phyloP scores from a whole-genome alignment of 139 green algal genomes.

The Chara braunii region DNA sequence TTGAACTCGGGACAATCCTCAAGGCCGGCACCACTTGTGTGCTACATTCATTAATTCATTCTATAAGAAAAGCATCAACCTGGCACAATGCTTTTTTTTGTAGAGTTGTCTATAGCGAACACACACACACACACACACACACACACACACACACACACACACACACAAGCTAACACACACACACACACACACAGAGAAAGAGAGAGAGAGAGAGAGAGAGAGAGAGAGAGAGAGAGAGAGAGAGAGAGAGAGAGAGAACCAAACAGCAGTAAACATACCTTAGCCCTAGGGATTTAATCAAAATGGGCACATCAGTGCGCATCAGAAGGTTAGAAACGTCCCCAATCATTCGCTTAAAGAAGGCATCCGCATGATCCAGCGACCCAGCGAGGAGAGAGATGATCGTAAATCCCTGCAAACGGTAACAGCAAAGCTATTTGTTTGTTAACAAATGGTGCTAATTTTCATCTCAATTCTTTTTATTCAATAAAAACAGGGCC shows the following conservation, averaged over 20 bases:
- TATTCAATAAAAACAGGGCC: constrained; percentile 3
- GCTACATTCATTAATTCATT: too few relatives aligned
- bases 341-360: constrained; percentile 32
- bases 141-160: too few relatives aligned
- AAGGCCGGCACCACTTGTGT: too few relatives aligned
- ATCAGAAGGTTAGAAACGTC: constrained; percentile 11
- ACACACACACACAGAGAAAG: too few relatives aligned
- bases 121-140: too few relatives aligned
- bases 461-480: not conserved
- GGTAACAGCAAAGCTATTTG: not conserved
- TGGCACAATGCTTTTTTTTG: too few relatives aligned
- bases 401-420: constrained; percentile 30
- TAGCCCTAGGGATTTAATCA: constrained; percentile 30
- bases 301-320: constrained; percentile 10
- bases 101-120: too few relatives aligned
- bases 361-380: constrained; percentile 18
- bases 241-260: not conserved
- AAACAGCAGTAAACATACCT: constrained; percentile 10
- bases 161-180: too few relatives aligned
- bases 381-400: constrained; percentile 31
- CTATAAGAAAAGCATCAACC: too few relatives aligned
- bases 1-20: too few relatives aligned
- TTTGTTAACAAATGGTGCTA: not conserved
- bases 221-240: not conserved
- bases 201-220: not conserved